These are phyloP conservation scores for Thecamonas trahens DNA, from an alignment of 78 protist species.

Conservation along the genomic window DNA sequence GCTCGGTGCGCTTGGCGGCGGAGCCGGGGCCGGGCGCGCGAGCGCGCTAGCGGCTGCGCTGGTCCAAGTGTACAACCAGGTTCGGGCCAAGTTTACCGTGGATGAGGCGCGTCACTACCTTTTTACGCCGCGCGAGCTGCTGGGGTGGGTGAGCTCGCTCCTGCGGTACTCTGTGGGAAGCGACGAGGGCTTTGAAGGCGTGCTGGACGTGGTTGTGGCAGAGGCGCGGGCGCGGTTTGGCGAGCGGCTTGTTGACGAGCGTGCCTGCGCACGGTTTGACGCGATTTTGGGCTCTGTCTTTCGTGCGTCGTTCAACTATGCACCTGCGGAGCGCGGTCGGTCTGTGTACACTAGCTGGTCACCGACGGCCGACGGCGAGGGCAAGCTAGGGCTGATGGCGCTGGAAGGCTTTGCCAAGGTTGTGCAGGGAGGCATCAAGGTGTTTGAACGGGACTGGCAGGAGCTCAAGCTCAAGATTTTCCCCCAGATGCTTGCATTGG, in stretches of 20 bases:
- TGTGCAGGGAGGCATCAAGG: constrained; percentile 2
- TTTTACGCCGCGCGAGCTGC: constrained; percentile 76
- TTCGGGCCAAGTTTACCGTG: constrained; percentile 24
- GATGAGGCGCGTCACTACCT: constrained; percentile 68
- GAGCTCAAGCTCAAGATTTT: constrained; percentile 54
- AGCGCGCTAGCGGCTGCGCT: constrained; percentile 32
- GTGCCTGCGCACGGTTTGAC: neutral
- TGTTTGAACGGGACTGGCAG: constrained; percentile 53
- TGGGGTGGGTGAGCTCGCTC: constrained; percentile 46
- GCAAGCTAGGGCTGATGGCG: neutral
- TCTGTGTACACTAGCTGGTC: neutral
- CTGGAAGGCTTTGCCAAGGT: neutral
- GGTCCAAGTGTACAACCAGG: constrained; percentile 47
- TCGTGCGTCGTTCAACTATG: neutral
- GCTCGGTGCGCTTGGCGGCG: neutral
- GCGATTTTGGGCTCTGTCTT: constrained; percentile 5
- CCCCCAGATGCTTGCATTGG: constrained; percentile 39
- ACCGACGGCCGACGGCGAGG: neutral
- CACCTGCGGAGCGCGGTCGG: neutral
- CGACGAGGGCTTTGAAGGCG: constrained; percentile 2
- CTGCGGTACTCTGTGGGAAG: too few species aligned
- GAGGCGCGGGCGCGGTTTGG: constrained; percentile 52
- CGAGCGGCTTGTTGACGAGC: constrained; percentile 37
- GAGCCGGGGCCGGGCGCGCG: neutral
- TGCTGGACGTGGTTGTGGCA: constrained; percentile 4